Base-by-base conservation (phyloP, 768 basidiomycete genomes). In the Kwoniella sp. region DNA sequence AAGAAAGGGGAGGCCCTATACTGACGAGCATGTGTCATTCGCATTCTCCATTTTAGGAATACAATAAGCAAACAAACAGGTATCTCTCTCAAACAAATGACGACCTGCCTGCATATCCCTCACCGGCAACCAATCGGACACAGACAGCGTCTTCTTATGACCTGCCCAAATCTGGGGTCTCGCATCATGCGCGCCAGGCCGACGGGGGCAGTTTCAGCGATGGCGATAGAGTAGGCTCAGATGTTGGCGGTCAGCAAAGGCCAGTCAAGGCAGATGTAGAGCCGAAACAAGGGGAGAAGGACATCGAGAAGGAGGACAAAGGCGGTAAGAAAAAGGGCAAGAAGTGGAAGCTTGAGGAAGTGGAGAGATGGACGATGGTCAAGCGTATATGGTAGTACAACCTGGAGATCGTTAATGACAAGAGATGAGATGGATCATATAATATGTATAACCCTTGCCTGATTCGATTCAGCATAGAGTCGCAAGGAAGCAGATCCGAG, bases 331-430 rank as follows among this genome's bases (percentile, higher is more conserved):
- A 47, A 55, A 87, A 86, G 79, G 86, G 84, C 74, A 88, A 86
- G 62, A 83, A 87, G 52, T 85, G 91, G 62, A 86, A 87, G 64
- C 81, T 97, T 55, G 93, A 96, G 78, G 92, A 95, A 75, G 85
- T 97, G 55, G 95, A 92, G 34, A 82, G 93, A 61, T 97, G 90
- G 83, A 95, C 93, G 22, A 97, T 97, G 93, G 90, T 95, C 52
- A 95, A 95, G 77, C 85, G 91, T 58, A 94, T 95, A 51, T 94
- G 86, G 86, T 88, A 57, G n/a, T n/a, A n/a, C n/a, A n/a, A n/a
- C 30, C 37, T 31, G 20, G 11, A 20, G 57, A 17, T 47, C 37
- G 30, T 11, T 47, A 26, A 38, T 13, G 37, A 8, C 9, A 12
- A 22, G 31, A 45, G 30, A 37, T 28, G 13, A 37, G 26, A 31